Evolutionary conservation across 768 basidiomycete species (phyloP).

Genomic region (Hortiboletus flavorubellus): DNA sequence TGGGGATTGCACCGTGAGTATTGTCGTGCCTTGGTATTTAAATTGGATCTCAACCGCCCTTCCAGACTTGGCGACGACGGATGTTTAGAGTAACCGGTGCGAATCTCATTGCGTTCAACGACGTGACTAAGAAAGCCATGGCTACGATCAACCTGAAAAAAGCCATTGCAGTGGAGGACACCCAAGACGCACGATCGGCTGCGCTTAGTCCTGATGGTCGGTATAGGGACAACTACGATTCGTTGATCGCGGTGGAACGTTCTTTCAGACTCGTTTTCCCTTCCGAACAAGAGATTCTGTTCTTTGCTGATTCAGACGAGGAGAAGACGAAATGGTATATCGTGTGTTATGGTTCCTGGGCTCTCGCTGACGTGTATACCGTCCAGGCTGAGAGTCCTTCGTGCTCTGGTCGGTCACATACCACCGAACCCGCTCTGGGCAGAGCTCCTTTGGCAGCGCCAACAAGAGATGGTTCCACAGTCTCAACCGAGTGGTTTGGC

Average conservation of each 20-base stretch:
- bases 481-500: not conserved
- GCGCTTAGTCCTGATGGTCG: conserved; percentile 44
- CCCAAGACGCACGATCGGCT: conserved; percentile 54
- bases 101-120: conserved; percentile 86
- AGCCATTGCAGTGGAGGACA: conserved; percentile 73
- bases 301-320: conserved; percentile 88
- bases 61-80: conserved; percentile 77
- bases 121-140: conserved; percentile 86
- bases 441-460: conserved; percentile 84
- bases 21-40: not conserved
- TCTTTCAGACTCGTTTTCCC: conserved; percentile 85
- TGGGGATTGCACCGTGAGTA: conserved; percentile 84
- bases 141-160: conserved; percentile 90
- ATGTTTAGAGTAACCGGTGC: conserved; percentile 82
- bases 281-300: conserved; percentile 73
- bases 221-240: conserved; percentile 56
- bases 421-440: conserved; percentile 94
- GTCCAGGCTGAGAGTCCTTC: conserved; percentile 78
- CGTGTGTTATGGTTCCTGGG: not conserved
- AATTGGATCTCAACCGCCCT: not conserved
- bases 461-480: conserved; percentile 42
- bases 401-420: conserved; percentile 82
- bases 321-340: conserved; percentile 85
- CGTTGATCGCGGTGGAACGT: conserved; percentile 67
- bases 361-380: not conserved